Percentiles rank a stretch among this genome's conserved stretches.
These are phyloP conservation scores for Chionographis japonica DNA, from an alignment of 106 monocot genomes.

Conservation along the genomic window DNA sequence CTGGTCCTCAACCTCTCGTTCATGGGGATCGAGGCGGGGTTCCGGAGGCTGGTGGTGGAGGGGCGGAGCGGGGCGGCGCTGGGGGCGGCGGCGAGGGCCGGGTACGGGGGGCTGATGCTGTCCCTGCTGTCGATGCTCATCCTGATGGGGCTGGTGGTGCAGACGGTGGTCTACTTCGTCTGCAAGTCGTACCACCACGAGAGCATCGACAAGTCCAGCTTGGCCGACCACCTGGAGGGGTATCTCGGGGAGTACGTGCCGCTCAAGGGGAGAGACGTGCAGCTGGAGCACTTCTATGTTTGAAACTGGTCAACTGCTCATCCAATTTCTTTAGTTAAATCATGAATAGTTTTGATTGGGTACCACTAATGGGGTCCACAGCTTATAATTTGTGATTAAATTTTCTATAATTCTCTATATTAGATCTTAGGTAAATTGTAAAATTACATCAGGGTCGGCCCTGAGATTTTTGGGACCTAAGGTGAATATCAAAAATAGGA, in stretches of 20 bases:
- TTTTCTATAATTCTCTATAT: no score
- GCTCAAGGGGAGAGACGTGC: slow-evolving; percentile 66
- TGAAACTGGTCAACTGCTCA: neutral
- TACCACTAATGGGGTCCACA: no score
- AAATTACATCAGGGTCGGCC: no score
- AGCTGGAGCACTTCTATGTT: slow-evolving; percentile 57
- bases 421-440: no score
- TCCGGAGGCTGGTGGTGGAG: slow-evolving; percentile 38
- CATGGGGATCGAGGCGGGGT: slow-evolving; percentile 42
- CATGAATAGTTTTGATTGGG: no score
- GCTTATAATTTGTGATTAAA: no score
- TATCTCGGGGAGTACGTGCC: slow-evolving; percentile 85
- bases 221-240: slow-evolving; percentile 82
- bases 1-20: slow-evolving; percentile 39
- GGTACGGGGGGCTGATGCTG: slow-evolving; percentile 23
- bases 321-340: no score
- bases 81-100: slow-evolving; percentile 8
- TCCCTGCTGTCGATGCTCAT: slow-evolving; percentile 30
- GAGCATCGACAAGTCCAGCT: slow-evolving; percentile 76
- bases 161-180: slow-evolving; percentile 85
- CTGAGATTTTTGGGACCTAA: no score
- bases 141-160: slow-evolving; percentile 54
- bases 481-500: no score
- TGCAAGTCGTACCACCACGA: slow-evolving; percentile 93
- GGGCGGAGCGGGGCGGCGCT: neutral